A percentile compares a stretch with the other conserved stretches of the same genome.
phyloP scores from a whole-genome alignment of 2,329 filamentous ascomycete species.

The Pseudopithomyces maydicus region DNA sequence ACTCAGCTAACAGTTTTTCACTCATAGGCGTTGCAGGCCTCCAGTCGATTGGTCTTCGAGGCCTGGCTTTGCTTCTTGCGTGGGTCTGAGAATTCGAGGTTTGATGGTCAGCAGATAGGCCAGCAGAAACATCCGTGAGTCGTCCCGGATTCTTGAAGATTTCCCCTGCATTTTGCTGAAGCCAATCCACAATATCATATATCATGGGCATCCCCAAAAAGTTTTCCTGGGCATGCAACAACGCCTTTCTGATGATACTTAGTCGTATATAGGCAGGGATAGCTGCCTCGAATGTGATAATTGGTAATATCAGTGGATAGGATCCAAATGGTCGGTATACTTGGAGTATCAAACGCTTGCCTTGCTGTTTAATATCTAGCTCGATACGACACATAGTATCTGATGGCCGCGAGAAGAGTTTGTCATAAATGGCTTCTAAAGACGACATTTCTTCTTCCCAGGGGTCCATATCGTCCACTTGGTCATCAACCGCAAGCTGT shows the following conservation, averaged over 20 bases:
- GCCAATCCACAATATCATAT: conserved; percentile 88
- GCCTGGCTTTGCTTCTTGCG: conserved; percentile 24
- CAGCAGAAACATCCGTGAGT: conserved; percentile 81
- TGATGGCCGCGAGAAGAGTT: conserved; percentile 60
- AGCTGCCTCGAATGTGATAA: conserved; percentile 69
- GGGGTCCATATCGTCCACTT: conserved; percentile 57
- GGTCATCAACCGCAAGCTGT: conserved; percentile 36
- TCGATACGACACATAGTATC: conserved; percentile 71
- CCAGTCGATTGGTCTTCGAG: conserved; percentile 67
- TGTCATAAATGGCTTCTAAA: conserved; percentile 83
- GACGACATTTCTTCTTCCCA: conserved; percentile 89
- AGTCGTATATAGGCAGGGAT: conserved; percentile 93
- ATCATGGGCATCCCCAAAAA: conserved; percentile 87
- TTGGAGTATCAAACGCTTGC: conserved; percentile 60
- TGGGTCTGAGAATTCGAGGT: conserved; percentile 19
- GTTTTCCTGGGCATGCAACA: conserved; percentile 72
- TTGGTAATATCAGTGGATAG: conserved; percentile 72
- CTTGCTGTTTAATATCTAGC: conserved; percentile 58
- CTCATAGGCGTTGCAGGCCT: conserved; percentile 62
- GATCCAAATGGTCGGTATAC: conserved; percentile 70
- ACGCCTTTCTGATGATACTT: conserved; percentile 78
- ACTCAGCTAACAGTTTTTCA: conserved; percentile 64
- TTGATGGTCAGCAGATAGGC: conserved; percentile 61
- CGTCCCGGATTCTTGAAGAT: conserved; percentile 85
- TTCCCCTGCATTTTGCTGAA: conserved; percentile 80